Evolutionary conservation across 2,329 filamentous ascomycete genomes (phyloP).

Genomic region (Aspergillus flavus): DNA sequence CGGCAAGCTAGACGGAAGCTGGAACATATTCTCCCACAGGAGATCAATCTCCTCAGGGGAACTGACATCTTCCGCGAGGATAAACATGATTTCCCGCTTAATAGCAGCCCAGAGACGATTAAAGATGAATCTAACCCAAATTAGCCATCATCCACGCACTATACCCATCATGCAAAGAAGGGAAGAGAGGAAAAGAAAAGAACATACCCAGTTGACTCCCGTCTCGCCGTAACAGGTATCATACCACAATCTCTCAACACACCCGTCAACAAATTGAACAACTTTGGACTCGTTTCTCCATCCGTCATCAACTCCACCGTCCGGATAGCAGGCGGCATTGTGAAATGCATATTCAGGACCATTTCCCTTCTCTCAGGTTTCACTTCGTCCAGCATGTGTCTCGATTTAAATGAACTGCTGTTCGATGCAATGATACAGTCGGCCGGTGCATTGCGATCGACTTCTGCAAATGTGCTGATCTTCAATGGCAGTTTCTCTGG

Average conservation of each 20-base stretch:
- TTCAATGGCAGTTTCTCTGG: constrained; percentile 56
- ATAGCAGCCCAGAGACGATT: constrained; percentile 61
- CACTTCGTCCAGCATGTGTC: constrained; percentile 52
- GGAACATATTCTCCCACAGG: constrained; percentile 49
- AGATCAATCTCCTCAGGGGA: constrained; percentile 54
- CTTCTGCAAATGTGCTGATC: constrained; percentile 50
- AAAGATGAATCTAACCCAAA: constrained; percentile 51
- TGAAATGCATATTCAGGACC: constrained; percentile 56
- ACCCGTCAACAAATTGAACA: constrained; percentile 51
- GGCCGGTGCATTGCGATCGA: constrained; percentile 45
- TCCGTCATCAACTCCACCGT: constrained; percentile 59
- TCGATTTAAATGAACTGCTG: constrained; percentile 56
- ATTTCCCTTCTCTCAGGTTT: constrained; percentile 43
- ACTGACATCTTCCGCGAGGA: constrained; percentile 55
- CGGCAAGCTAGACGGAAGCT: constrained; percentile 27
- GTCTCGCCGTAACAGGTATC: constrained; percentile 46
- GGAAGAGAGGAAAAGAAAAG: background rate
- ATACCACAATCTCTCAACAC: constrained; percentile 45
- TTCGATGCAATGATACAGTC: constrained; percentile 57
- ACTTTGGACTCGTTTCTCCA: constrained; percentile 45
- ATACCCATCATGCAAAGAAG: background rate
- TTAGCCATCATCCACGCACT: background rate
- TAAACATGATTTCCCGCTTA: constrained; percentile 54
- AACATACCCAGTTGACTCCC: constrained; percentile 50
- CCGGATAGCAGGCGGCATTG: constrained; percentile 51